Conservation (phyloP, 495 filamentous ascomycete genomes). For the Jackrogersella minutella region DNA sequence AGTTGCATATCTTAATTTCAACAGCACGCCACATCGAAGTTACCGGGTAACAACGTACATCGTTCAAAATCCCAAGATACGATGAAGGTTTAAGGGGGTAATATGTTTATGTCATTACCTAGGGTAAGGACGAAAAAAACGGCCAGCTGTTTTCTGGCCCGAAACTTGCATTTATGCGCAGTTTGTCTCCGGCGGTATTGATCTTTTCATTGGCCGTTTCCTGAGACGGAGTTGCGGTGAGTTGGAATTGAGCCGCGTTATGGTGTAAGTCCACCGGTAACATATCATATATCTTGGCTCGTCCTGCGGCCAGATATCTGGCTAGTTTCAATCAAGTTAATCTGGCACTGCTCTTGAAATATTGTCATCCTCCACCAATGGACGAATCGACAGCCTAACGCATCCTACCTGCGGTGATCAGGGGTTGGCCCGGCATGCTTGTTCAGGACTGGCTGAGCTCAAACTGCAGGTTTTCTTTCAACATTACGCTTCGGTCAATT, state of each 20-base stretch:
- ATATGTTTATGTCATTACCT: constrained; percentile 3
- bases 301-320: constrained; percentile 17
- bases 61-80: background rate
- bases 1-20: constrained; percentile 29
- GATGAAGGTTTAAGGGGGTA: background rate
- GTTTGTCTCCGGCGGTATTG: constrained; percentile 1
- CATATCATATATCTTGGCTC: background rate
- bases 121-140: background rate
- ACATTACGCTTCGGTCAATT: constrained; percentile 8
- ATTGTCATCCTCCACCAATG: background rate
- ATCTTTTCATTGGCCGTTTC: constrained; percentile 16
- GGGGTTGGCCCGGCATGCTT: background rate
- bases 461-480: background rate
- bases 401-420: background rate
- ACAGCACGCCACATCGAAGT: constrained; percentile 27
- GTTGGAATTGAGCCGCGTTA: constrained; percentile 26
- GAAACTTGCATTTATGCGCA: constrained; percentile 29
- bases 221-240: constrained; percentile 23
- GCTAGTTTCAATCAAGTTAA: background rate
- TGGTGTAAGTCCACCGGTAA: constrained; percentile 10
- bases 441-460: constrained; percentile 2
- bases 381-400: background rate
- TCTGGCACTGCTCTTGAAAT: background rate
- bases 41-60: constrained; percentile 10
- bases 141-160: constrained; percentile 9